phyloP scores from a whole-genome alignment of 2,329 filamentous ascomycete species.

The Zelopaecilomyces penicillatus region DNA sequence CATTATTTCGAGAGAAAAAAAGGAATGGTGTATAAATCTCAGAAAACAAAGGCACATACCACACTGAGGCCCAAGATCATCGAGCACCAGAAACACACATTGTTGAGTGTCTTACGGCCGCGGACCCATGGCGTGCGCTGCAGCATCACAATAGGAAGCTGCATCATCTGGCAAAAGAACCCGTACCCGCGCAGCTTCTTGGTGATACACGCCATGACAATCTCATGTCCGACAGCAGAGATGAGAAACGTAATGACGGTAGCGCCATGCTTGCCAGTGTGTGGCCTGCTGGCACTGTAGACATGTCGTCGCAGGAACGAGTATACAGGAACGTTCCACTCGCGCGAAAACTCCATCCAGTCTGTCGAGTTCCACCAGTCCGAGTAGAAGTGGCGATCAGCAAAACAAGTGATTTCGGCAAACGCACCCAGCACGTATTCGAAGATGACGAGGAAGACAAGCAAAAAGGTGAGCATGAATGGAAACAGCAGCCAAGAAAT shows the following conservation, averaged over 20 bases:
- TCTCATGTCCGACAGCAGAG: slow-evolving; percentile 80
- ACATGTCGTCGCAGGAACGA: slow-evolving; percentile 92
- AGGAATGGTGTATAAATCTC: slow-evolving; percentile 1
- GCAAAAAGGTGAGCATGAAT: slow-evolving; percentile 91
- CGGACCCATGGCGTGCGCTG: slow-evolving; percentile 74
- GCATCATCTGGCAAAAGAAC: slow-evolving; percentile 90
- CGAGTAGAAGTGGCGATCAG: slow-evolving; percentile 85
- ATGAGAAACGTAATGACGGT: slow-evolving; percentile 89
- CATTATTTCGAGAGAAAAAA: not conserved
- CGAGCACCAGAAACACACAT: slow-evolving; percentile 82
- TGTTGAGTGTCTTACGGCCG: slow-evolving; percentile 71
- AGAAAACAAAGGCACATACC: slow-evolving; percentile 41
- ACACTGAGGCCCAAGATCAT: slow-evolving; percentile 82
- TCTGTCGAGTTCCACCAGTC: slow-evolving; percentile 73
- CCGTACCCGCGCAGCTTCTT: slow-evolving; percentile 94
- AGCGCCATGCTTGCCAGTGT: slow-evolving; percentile 67
- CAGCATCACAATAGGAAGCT: slow-evolving; percentile 88
- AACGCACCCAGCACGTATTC: slow-evolving; percentile 94
- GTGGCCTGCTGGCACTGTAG: slow-evolving; percentile 71
- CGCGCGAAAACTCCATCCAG: slow-evolving; percentile 91
- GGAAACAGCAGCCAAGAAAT: slow-evolving; percentile 90
- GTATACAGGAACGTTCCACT: slow-evolving; percentile 98
- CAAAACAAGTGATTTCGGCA: slow-evolving; percentile 88
- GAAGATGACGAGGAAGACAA: slow-evolving; percentile 97
- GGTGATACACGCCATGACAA: slow-evolving; percentile 96